A percentile compares a stretch with the other conserved stretches of the same genome.
Evolutionary conservation across 768 basidiomycete genomes (phyloP).

Genomic region (Tylopilus felleus): DNA sequence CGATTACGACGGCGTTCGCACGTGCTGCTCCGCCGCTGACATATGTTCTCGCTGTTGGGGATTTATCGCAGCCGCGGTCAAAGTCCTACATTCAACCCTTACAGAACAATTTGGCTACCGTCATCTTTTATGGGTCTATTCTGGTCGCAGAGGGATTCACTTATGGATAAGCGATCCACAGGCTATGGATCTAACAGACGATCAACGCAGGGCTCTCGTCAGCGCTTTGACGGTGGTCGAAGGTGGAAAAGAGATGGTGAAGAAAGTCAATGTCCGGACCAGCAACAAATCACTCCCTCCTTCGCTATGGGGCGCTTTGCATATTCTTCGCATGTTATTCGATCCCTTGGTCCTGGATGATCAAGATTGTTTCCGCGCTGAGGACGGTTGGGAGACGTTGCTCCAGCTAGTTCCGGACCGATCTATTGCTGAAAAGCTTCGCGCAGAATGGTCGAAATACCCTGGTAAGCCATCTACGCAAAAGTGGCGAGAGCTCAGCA

Average conservation of each 20-base stretch:
- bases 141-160: conserved; percentile 97
- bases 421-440: conserved; percentile 45
- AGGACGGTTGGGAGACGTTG: conserved; percentile 71
- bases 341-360: conserved; percentile 66
- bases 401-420: conserved; percentile 72
- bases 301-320: conserved; percentile 54
- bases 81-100: conserved; percentile 74
- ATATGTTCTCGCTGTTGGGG: conserved; percentile 95
- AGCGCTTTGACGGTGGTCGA: conserved; percentile 81
- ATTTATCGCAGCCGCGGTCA: conserved; percentile 91
- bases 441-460: conserved; percentile 55
- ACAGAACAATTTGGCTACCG: conserved; percentile 89
- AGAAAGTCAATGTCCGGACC: conserved; percentile 73
- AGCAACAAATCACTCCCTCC: conserved; percentile 59
- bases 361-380: conserved; percentile 76
- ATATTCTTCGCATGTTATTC: conserved; percentile 57
- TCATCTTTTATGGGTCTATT: conserved; percentile 96
- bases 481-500: conserved; percentile 72
- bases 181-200: conserved; percentile 88
- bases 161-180: conserved; percentile 92
- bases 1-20: conserved; percentile 93
- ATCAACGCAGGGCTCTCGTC: conserved; percentile 85
- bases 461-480: conserved; percentile 54
- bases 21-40: conserved; percentile 87
- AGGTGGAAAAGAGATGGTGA: conserved; percentile 75